Evolutionary conservation across 2,329 filamentous ascomycete genomes (phyloP).

Genomic region (Rhinocladiella similis): DNA sequence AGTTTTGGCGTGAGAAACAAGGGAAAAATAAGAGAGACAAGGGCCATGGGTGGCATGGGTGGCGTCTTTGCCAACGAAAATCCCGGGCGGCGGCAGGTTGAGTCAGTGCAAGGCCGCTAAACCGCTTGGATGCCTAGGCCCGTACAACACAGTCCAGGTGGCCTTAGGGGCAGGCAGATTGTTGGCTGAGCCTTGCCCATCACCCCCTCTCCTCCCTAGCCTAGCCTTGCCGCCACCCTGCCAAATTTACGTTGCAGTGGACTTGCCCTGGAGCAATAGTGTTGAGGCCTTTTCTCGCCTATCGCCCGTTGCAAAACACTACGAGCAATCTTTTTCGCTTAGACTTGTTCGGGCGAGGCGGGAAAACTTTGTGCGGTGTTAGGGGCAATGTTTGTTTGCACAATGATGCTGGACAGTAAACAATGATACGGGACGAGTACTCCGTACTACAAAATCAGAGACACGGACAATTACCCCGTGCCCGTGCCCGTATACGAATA

Average conservation of each 20-base stretch:
- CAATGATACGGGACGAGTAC: too few relatives aligned
- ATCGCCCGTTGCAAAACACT: neutral
- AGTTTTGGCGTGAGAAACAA: neutral
- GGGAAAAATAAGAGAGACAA: neutral
- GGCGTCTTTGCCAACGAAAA: neutral
- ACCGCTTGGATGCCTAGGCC: neutral
- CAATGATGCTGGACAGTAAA: too few relatives aligned
- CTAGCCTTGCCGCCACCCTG: neutral
- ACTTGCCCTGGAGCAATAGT: neutral
- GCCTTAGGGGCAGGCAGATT: neutral
- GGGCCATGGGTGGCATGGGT: neutral
- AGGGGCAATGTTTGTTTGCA: too few relatives aligned
- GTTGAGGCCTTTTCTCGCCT: neutral
- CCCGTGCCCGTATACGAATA: too few relatives aligned
- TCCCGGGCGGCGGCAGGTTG: neutral
- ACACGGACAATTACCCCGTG: too few relatives aligned
- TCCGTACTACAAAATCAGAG: too few relatives aligned
- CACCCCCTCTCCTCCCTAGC: too few relatives aligned
- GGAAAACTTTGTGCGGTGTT: too few relatives aligned
- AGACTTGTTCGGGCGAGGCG: too few relatives aligned
- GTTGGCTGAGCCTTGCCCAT: slow-evolving; percentile 1
- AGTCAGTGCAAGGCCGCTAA: neutral
- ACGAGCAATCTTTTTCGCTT: too few relatives aligned
- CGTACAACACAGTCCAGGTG: too few relatives aligned
- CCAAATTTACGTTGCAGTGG: neutral